These are phyloP conservation scores for Dryas alaskensis DNA, from an alignment of 306 rosid genomes.

Conservation along the genomic window DNA sequence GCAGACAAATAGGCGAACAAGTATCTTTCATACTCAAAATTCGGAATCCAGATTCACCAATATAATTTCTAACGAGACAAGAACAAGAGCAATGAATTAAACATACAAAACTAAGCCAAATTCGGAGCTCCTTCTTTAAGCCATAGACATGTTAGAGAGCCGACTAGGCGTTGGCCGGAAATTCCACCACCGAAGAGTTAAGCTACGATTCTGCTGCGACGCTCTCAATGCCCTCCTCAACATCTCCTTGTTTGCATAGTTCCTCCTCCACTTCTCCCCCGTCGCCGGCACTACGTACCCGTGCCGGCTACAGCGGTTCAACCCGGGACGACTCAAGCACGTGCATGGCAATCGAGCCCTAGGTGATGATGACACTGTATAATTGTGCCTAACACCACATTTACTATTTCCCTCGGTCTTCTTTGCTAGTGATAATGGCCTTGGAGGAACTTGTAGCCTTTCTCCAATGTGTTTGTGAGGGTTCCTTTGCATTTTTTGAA, in stretches of 20 bases:
- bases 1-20: background rate
- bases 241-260: conserved; percentile 55
- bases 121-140: conserved; percentile 26
- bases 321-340: conserved; percentile 48
- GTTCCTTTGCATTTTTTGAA: conserved; percentile 36
- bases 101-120: background rate
- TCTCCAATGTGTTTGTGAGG: conserved; percentile 21
- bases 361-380: conserved; percentile 23
- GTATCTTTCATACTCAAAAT: background rate
- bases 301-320: conserved; percentile 49
- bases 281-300: conserved; percentile 42
- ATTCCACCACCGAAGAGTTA: conserved; percentile 72
- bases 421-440: conserved; percentile 5
- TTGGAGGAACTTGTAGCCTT: conserved; percentile 21
- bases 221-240: conserved; percentile 62
- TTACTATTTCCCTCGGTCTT: background rate
- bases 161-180: conserved; percentile 86
- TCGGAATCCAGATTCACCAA: background rate
- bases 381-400: conserved; percentile 24
- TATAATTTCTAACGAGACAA: background rate
- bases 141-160: conserved; percentile 79
- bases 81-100: background rate
- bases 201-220: conserved; percentile 49
- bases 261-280: conserved; percentile 46
- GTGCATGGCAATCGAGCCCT: conserved; percentile 38